Percentiles rank a stretch among this genome's conserved stretches.
These are phyloP conservation scores for Drosera capensis DNA, from an alignment of 148 eudicot species.

Conservation along the genomic window DNA sequence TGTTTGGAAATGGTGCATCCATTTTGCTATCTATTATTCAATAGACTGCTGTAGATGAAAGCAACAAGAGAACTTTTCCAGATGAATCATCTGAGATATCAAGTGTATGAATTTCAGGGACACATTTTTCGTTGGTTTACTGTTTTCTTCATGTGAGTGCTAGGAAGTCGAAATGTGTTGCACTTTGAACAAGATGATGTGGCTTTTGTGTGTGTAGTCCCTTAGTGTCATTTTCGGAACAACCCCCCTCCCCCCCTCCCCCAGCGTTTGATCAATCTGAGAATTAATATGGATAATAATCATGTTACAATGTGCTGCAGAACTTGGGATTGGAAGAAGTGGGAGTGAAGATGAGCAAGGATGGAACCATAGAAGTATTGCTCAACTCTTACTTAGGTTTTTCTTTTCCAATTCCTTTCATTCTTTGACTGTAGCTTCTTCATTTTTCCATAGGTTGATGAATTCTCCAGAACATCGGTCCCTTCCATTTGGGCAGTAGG, in stretches of 20 bases:
- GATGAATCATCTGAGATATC: no score
- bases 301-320: constrained; percentile 23
- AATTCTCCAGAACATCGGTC: constrained; percentile 73
- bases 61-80: neutral
- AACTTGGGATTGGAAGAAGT: constrained; percentile 78
- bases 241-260: no score
- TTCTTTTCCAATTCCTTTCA: neutral
- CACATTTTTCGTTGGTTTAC: no score
- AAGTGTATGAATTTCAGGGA: no score
- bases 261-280: neutral
- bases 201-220: no score
- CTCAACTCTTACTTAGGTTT: neutral
- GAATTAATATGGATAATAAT: neutral
- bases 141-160: no score
- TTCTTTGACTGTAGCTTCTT: constrained; percentile 6
- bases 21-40: neutral
- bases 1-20: neutral
- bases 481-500: constrained; percentile 99
- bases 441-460: constrained; percentile 54
- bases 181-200: no score
- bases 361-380: constrained; percentile 80
- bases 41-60: neutral
- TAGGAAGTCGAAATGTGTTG: no score
- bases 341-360: constrained; percentile 65
- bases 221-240: no score